Evolutionary conservation across 306 rosid genomes (phyloP), one percentile per base, ranked within the genome.

Genomic region (Vicia faba): DNA sequence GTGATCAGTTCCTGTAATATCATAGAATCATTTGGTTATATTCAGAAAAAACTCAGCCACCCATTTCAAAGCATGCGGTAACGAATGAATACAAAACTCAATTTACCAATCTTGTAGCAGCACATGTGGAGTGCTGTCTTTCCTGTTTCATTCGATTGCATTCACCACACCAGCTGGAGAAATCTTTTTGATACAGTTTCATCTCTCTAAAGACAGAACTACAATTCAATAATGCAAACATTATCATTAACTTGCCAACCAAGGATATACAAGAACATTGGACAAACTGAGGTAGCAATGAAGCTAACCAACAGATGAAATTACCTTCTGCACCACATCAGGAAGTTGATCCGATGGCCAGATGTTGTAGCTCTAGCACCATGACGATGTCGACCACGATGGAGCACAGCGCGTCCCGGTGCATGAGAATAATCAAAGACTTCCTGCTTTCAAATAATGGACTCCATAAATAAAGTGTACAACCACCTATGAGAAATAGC

Each of bases 351-450:
- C 14, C 88, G 85, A 60, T 84, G 78, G 54, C 88, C 88, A 28
- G 80, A 81, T 45, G 85, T 81, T 16, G 85, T 84, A 51, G 85
- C 83, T 65, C 81, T 81, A 39, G 88, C 83, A 72, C 88, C 88
- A 84, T 81, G 88, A 62, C 88, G 88, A 63, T 84, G 85, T 11
- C 88, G 88, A 48, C 88, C 88, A n/a, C 83, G 83, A 72, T 84
- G 88, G 75, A 84, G 85, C 46, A 84, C 81, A 68, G 85, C 88
- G 66, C 66, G 78, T 65, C 88, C 88, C 36, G 83, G 80, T 46
- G 61, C 75, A 78, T 84, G 88, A 58, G 71, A 64, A 72, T 80
- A 84, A 64, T 74, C 85, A 65, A 84, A 84, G 57, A 60, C 70
- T 79, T 84, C 88, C 88, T 84, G 85, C 68, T 72, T 87, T 69